Base-by-base conservation (phyloP, 257 asterid genomes). In the Solanum appendiculatum region DNA sequence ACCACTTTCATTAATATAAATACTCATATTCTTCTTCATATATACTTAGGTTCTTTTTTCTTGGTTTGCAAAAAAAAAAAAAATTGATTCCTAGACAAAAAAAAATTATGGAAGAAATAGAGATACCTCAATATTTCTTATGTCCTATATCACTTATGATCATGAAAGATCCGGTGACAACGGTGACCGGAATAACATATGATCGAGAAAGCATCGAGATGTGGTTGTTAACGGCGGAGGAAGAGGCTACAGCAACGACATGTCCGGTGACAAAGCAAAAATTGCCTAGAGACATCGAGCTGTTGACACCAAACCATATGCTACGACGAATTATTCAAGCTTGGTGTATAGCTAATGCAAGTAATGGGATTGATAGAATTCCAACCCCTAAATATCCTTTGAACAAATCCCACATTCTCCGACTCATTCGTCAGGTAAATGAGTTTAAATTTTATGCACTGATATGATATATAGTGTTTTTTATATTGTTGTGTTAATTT, bases 101-200 rank as follows among this genome's bases (percentile, higher is more conserved):
- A 23, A 7, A 18, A 78, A 5, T 6, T 54, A 90, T 89, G 94
- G 93, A 88, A 15, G 82, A 85, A 64, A 72, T 86, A 18, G 94
- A 93, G 87, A 83, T 92, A 33, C 98, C 98, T 1, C 91, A 93
- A 31, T 88, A 89, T 68, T 95, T 95, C 88, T 81, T 93, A 78
- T 95, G 98, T 21, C 96, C 96, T 0, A 91, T 94, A 86, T 93
- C 98, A 3, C 93, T 95, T 4, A 92, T 92, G n/a, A 92, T 93
- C 81, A 95, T 94, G 98, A 91, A 90, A 83, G 97, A 94, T 85
- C 97, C 96, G 5, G 97, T 95, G 6, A 93, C 95, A 1, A 89
- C 92, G n/a, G 44, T 73, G 1, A 88, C 97, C 2, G 96, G 98
- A 9, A 94, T 95, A 63, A 93, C 98, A 33, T 95, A 95, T 87